Percentiles rank a stretch among this genome's conserved stretches.
phyloP scores from a whole-genome alignment of 495 filamentous ascomycete species.

The Hypoxylon fragiforme region DNA sequence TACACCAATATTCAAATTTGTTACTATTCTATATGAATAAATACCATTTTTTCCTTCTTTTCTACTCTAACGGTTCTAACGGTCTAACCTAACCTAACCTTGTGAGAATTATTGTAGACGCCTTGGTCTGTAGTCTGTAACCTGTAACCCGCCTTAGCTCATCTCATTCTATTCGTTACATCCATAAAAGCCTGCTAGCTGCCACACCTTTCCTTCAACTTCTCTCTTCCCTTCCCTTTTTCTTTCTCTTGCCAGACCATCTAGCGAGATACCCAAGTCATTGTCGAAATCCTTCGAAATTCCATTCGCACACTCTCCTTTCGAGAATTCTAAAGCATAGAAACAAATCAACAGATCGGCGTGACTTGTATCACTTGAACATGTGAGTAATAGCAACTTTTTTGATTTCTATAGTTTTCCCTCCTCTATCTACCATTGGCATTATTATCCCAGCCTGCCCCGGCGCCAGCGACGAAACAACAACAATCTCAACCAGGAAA shows the following conservation, averaged over 20 bases:
- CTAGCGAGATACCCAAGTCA: conserved; percentile 36
- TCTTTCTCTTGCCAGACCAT: conserved; percentile 38
- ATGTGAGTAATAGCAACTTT: conserved; percentile 28
- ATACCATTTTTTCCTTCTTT: conserved; percentile 23
- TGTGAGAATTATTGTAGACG: conserved; percentile 21
- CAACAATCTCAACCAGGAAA: neutral
- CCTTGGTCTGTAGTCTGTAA: no score
- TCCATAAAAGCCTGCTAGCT: conserved; percentile 36
- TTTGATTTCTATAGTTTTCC: conserved; percentile 12
- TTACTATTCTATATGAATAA: conserved; percentile 30
- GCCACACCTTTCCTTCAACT: conserved; percentile 34
- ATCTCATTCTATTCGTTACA: conserved; percentile 21
- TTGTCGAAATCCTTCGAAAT: conserved; percentile 19
- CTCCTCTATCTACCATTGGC: neutral
- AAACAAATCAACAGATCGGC: neutral
- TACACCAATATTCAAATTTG: conserved; percentile 18
- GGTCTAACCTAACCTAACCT: no score
- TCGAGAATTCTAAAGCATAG: conserved; percentile 8
- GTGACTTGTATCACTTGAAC: conserved; percentile 3
- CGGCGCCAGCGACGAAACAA: neutral
- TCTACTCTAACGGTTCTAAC: no score
- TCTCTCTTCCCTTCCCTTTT: conserved; percentile 20
- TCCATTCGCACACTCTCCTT: conserved; percentile 29
- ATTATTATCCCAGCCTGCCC: neutral
- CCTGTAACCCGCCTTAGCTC: conserved; percentile 30